Evolutionary conservation across 106 monocot species (phyloP), one percentile per base, ranked within the genome.

Genomic region (Apostasia ramifera): DNA sequence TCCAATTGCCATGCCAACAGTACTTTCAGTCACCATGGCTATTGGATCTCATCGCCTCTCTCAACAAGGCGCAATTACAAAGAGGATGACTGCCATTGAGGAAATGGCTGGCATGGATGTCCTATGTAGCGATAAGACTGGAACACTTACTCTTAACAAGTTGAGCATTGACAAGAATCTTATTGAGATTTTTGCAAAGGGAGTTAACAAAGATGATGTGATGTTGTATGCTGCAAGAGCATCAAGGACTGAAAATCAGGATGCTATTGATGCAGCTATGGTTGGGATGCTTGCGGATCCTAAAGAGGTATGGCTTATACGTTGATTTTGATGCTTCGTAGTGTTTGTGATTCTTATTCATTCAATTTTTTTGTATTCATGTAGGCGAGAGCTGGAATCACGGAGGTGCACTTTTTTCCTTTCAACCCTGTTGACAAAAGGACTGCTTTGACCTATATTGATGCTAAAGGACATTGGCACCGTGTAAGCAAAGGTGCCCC

Each of bases 91-190:
- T 15, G 95, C 95, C 40, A 95, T 95, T 53, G 95, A 95, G 84
- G 95, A 95, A 70, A 84, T 95, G 88, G 95, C 95, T 53, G 95
- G 95, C 68, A 95, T 95, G 95, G 95, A 95, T 68, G 89, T 95
- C 15, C 86, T 95, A 2, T 95, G 95, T 84, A 95, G 95, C 71
- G 95, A 95, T 63, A 95, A 95, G 55, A 95, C 95, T 0, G 95
- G 95, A 8, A 95, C 95, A 0, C 76, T 95, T 39, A 95, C 95
- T 47, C 77, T 95, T 9, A 95, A 95, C 76, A 95, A 95, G 86
- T 80, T 95, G 13, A 95, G 91, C 49, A 82, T 95, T 44, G 95
- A 95, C 71, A 91, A 79, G 57, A 82, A 76, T 45, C 74, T 92
- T 46, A 82, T 95, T 42, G 95, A 95, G 84, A 71, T 82, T 7